Conservation (phyloP, 2,329 filamentous ascomycete species). For the Trichoderma sp. region DNA sequence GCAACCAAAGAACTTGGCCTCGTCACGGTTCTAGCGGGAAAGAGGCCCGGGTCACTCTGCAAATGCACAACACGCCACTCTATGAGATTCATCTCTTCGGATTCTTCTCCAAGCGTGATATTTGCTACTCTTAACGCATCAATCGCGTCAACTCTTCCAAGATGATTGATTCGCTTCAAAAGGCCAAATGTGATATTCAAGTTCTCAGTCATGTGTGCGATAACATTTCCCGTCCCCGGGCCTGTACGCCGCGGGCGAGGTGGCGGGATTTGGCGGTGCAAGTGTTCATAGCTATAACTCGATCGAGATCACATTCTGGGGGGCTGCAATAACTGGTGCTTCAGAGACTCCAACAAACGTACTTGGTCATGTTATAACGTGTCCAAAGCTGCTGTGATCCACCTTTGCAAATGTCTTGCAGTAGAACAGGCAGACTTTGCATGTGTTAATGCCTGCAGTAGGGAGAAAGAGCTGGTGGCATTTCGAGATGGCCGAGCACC, state of each 20-base stretch:
- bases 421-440: no score
- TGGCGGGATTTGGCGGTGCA: conserved; percentile 62
- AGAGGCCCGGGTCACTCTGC: conserved; percentile 50
- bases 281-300: conserved; percentile 64
- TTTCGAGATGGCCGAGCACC: no score
- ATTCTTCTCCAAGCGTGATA: conserved; percentile 74
- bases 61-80: conserved; percentile 86
- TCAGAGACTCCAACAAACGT: no score
- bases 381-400: no score
- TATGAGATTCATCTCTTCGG: conserved; percentile 71
- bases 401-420: no score
- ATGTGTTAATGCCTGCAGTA: no score
- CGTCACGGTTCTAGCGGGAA: no score
- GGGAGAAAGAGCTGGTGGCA: no score
- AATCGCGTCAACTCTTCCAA: conserved; percentile 70
- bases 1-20: no score
- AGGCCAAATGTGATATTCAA: conserved; percentile 81
- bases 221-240: conserved; percentile 61
- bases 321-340: conserved; percentile 44
- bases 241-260: conserved; percentile 62
- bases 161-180: conserved; percentile 67
- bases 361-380: no score
- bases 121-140: conserved; percentile 75
- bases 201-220: conserved; percentile 98
- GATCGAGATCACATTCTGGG: conserved; percentile 63